These are phyloP conservation scores for Tilletia indica DNA, from an alignment of 1,284 basidiomycete species.

Conservation along the genomic window DNA sequence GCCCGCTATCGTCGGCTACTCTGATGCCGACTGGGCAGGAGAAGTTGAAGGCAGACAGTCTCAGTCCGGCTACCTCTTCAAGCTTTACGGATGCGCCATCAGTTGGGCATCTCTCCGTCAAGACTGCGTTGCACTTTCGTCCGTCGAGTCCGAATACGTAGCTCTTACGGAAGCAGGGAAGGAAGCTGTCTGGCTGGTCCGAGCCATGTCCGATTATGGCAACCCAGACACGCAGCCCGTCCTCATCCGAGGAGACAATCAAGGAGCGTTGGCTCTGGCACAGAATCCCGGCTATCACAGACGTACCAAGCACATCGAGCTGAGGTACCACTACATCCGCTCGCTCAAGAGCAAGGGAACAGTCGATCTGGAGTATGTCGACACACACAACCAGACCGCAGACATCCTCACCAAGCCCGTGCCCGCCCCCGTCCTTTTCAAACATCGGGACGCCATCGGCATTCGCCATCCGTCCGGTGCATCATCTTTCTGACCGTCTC, in stretches of 20 bases:
- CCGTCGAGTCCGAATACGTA: conserved; percentile 9
- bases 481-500: too few species aligned
- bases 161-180: conserved; percentile 11
- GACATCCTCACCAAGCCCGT: conserved; percentile 60
- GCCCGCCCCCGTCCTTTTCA: neutral
- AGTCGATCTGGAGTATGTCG: conserved; percentile 50
- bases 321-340: conserved; percentile 58
- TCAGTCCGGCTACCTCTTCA: conserved; percentile 15
- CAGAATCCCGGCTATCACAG: conserved; percentile 53
- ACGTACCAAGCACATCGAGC: conserved; percentile 60
- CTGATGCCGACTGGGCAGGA: conserved; percentile 5
- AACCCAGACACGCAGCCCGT: neutral
- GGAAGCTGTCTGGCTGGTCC: neutral
- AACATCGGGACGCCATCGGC: too few species aligned
- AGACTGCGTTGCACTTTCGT: neutral
- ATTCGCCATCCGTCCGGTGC: too few species aligned
- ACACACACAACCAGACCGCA: conserved; percentile 55
- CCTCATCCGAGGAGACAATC: conserved; percentile 56
- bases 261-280: conserved; percentile 55
- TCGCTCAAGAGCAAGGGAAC: conserved; percentile 32
- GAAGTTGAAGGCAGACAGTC: neutral
- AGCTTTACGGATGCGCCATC: neutral
- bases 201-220: neutral
- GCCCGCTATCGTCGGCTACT: neutral
- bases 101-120: neutral